Conservation (phyloP, 2,329 filamentous ascomycete genomes). For the Botrytis hyacinthi region DNA sequence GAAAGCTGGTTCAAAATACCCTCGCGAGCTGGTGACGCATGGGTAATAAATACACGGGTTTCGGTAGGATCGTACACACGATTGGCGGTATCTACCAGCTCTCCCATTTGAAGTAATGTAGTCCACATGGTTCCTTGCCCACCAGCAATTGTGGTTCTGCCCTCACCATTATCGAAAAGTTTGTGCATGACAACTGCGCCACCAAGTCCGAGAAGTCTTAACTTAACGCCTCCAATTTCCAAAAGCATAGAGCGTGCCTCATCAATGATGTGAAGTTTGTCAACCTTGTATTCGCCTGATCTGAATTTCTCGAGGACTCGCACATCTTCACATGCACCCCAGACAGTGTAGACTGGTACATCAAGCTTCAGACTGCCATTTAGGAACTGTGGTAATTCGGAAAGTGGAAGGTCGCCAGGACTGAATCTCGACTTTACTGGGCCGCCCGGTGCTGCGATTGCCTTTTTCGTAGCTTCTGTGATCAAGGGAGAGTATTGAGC, state of each 20-base stretch:
- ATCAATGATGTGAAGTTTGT: constrained; percentile 96
- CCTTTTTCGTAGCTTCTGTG: constrained; percentile 70
- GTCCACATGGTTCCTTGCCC: constrained; percentile 99
- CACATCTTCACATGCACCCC: constrained; percentile 98
- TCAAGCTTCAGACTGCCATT: constrained; percentile 87
- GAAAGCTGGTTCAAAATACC: constrained; percentile 97
- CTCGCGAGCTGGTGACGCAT: constrained; percentile 93
- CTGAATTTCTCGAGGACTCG: constrained; percentile 96
- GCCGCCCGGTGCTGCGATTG: constrained; percentile 64
- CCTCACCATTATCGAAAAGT: constrained; percentile 97
- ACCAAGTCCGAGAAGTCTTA: constrained; percentile 87
- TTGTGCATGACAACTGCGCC: constrained; percentile 99
- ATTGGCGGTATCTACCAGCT: constrained; percentile 95
- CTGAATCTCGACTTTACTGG: constrained; percentile 84
- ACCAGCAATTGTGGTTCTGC: constrained; percentile 94
- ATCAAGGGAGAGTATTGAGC: constrained; percentile 97
- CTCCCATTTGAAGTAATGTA: constrained; percentile 94
- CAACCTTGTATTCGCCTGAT: constrained; percentile 95
- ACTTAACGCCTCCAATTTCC: constrained; percentile 92
- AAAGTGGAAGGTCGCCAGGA: constrained; percentile 80
- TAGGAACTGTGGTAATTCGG: constrained; percentile 86
- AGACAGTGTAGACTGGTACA: constrained; percentile 96
- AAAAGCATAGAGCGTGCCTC: constrained; percentile 94
- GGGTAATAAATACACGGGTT: constrained; percentile 93
- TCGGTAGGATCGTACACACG: constrained; percentile 98